Percentiles rank a stretch among this genome's conserved stretches.
Evolutionary conservation across 345 rosid species (phyloP).

Genomic region (Gossypium longicalyx): DNA sequence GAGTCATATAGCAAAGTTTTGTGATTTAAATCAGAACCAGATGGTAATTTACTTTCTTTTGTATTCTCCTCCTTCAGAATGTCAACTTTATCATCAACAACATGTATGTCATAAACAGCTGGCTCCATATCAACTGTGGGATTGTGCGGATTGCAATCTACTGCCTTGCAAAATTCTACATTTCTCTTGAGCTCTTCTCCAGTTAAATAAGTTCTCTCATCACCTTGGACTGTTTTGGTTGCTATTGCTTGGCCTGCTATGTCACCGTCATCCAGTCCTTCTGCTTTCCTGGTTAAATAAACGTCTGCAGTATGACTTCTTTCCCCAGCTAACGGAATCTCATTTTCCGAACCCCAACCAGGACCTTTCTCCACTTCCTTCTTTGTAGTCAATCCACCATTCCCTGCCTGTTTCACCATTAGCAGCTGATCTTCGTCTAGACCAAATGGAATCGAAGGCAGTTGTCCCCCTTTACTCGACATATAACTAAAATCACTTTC

Average conservation of each 20-base stretch:
- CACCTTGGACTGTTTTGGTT: constrained; percentile 10
- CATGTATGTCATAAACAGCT: constrained; percentile 65
- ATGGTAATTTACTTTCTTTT: constrained; percentile 19
- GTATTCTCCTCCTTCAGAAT: constrained; percentile 13
- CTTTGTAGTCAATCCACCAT: constrained; percentile 13
- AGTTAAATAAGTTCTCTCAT: constrained; percentile 13
- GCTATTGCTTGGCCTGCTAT: constrained; percentile 19
- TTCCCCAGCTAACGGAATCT: constrained; percentile 6
- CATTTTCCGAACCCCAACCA: constrained; percentile 16
- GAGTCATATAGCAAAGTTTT: constrained; percentile 19
- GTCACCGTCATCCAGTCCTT: not conserved
- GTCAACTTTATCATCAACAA: constrained; percentile 45
- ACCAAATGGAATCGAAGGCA: constrained; percentile 17
- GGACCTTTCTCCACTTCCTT: constrained; percentile 14
- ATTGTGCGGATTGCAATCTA: constrained; percentile 3
- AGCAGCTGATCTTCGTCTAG: constrained; percentile 19
- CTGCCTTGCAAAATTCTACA: constrained; percentile 20
- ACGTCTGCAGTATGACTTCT: not conserved
- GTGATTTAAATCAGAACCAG: constrained; percentile 11
- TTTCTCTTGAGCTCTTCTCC: constrained; percentile 23
- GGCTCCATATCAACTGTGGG: constrained; percentile 37
- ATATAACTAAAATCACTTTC: constrained; percentile 19
- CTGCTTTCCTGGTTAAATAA: constrained; percentile 12
- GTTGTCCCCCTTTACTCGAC: constrained; percentile 12
- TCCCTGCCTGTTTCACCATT: constrained; percentile 1